Conservation (phyloP, 352 stramenopile species). For the Globisporangium echinulatum region DNA sequence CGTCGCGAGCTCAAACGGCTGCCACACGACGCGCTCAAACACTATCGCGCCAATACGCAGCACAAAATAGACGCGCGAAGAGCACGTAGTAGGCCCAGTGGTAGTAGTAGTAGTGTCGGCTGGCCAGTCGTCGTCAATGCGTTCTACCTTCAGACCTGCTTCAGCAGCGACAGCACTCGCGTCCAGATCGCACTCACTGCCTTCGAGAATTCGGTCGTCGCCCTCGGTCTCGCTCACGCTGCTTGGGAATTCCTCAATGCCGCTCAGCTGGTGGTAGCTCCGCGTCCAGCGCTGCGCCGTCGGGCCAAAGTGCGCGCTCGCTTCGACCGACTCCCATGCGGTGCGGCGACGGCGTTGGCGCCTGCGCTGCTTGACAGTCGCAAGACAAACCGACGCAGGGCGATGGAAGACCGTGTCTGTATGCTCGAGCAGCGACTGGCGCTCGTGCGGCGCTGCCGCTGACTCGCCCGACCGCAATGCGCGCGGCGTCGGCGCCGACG, state of each 20-base stretch:
- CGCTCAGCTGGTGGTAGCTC: constrained; percentile 51
- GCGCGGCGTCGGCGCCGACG: constrained; percentile 48
- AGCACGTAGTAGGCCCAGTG: not conserved
- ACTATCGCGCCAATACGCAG: constrained; percentile 19
- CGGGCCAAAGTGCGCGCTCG: constrained; percentile 48
- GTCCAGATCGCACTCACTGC: not conserved
- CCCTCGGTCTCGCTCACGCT: constrained; percentile 21
- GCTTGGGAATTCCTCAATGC: constrained; percentile 44
- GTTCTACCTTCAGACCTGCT: not conserved
- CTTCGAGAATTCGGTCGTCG: constrained; percentile 7
- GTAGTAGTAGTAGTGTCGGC: constrained; percentile 1
- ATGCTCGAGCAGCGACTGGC: constrained; percentile 47
- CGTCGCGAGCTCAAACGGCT: constrained; percentile 56
- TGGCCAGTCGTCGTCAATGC: not conserved
- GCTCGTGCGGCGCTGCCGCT: constrained; percentile 15
- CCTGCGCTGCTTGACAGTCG: constrained; percentile 32
- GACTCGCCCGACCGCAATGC: too few relatives aligned
- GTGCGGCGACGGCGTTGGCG: constrained; percentile 34
- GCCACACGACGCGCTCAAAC: constrained; percentile 57
- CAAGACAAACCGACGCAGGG: constrained; percentile 51
- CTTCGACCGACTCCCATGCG: constrained; percentile 52
- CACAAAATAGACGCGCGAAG: not conserved
- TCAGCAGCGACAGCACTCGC: constrained; percentile 2
- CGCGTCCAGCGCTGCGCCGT: constrained; percentile 62
- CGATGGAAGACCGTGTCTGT: constrained; percentile 45